Evolutionary conservation across 2,329 filamentous ascomycete genomes (phyloP).

Genomic region (Thielaviopsis punctulata): DNA sequence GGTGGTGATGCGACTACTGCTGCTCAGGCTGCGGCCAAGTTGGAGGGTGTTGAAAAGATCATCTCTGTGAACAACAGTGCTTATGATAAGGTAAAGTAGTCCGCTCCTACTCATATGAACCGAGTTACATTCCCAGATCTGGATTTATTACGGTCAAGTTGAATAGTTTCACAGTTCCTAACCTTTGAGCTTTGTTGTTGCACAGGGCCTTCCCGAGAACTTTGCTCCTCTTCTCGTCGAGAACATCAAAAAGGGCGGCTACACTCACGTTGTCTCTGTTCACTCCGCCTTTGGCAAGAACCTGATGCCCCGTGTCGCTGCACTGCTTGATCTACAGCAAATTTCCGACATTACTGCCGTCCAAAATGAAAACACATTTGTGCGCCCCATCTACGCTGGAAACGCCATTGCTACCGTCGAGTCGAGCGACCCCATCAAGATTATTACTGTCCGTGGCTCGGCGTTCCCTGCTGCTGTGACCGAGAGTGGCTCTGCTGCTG

Average conservation of each 20-base stretch:
- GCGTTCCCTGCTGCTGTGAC: slow-evolving; percentile 64
- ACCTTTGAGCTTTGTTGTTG: slow-evolving; percentile 1
- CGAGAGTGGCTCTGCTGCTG: slow-evolving; percentile 53
- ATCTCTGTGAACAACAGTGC: slow-evolving; percentile 73
- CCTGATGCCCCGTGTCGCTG: slow-evolving; percentile 77
- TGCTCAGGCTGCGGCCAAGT: slow-evolving; percentile 73
- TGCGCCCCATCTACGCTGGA: slow-evolving; percentile 91
- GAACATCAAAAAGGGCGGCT: slow-evolving; percentile 91
- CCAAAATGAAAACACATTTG: slow-evolving; percentile 82
- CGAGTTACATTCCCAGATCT: background rate
- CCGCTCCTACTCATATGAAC: background rate
- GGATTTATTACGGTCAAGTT: background rate
- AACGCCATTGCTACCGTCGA: slow-evolving; percentile 95
- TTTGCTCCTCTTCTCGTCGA: slow-evolving; percentile 85
- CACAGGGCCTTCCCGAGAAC: slow-evolving; percentile 79
- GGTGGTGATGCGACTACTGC: slow-evolving; percentile 58
- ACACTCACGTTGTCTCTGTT: slow-evolving; percentile 77
- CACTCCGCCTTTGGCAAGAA: slow-evolving; percentile 97
- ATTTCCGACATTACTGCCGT: slow-evolving; percentile 82
- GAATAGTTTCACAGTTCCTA: background rate
- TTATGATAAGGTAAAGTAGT: slow-evolving; percentile 64
- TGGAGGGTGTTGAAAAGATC: slow-evolving; percentile 81
- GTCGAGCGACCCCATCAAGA: slow-evolving; percentile 67
- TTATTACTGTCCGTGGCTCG: slow-evolving; percentile 85
- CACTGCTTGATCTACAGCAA: slow-evolving; percentile 80